These are phyloP conservation scores for Biscogniauxia marginata DNA, from an alignment of 2,329 filamentous ascomycete genomes.

Conservation along the genomic window DNA sequence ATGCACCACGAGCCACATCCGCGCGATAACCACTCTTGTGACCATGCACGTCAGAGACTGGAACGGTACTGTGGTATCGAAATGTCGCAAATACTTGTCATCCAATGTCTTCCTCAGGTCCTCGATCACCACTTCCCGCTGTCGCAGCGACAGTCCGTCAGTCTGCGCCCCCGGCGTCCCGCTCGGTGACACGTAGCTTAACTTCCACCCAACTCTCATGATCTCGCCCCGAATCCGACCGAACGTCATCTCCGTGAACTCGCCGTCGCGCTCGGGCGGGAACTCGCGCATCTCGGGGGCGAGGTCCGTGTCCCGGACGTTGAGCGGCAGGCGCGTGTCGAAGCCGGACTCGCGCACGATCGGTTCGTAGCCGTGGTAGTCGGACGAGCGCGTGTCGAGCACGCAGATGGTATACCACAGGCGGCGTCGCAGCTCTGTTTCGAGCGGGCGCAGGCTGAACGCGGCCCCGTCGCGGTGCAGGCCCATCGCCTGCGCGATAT, in stretches of 20 bases:
- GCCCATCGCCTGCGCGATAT: conserved; percentile 40
- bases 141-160: conserved; percentile 21
- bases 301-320: conserved; percentile 52
- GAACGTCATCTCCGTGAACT: conserved; percentile 44
- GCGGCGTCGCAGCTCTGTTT: conserved; percentile 51
- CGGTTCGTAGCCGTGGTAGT: conserved; percentile 48
- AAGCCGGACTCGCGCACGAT: conserved; percentile 42
- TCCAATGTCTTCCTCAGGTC: conserved; percentile 27
- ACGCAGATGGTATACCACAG: conserved; percentile 50
- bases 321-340: conserved; percentile 47
- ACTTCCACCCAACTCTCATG: conserved; percentile 37
- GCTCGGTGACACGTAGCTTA: conserved; percentile 29
- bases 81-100: conserved; percentile 35
- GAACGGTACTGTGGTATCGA: conserved; percentile 31
- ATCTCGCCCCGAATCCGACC: conserved; percentile 42
- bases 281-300: conserved; percentile 41
- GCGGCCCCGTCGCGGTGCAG: conserved; percentile 50
- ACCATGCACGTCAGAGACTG: conserved; percentile 14
- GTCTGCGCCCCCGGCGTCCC: conserved; percentile 4
- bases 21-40: conserved; percentile 5
- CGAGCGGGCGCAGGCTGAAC: conserved; percentile 46
- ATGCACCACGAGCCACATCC: conserved; percentile 3
- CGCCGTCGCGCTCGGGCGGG: conserved; percentile 40
- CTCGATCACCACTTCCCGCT: conserved; percentile 35
- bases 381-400: conserved; percentile 46